Evolutionary conservation across 495 filamentous ascomycete species (phyloP), one percentile per base, ranked within the genome.

Genomic region (Rhypophila decipiens): DNA sequence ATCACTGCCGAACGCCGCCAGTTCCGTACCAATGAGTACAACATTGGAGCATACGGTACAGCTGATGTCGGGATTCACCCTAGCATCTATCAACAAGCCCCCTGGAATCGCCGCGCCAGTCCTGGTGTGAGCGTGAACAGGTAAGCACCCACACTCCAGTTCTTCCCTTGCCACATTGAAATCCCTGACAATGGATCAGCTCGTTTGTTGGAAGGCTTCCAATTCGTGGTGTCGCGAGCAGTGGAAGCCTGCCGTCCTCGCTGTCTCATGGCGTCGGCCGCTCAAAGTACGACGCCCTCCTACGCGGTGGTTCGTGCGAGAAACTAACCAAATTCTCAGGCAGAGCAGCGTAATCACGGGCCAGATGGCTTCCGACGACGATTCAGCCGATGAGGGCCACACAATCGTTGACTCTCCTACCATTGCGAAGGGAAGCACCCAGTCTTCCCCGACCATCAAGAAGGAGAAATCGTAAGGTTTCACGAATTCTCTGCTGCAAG

Each of bases 1-100:
- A 84, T 93, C 58, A 96, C 90, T 18, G 88, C 90, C 21, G 86
- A 91, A 65, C 87, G 88, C 52, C 87, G 93, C 46, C 85, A 91
- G 56, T 96, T 90, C 69, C 87, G 93, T 46, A 86, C 90, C 24
- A 89, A 91, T 36, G 94, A 98, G 69, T 97, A 96, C 63, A 95
- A 96, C 55, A 75, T 76, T 51, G 72, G 75, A 24, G 76, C 76
- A 29, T 80, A 78, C 55, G 76, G 76, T 49, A 73, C 72, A 39
- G 55, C 72, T 39, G 69, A 74, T 57, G 75, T 78, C 18, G 69
- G 73, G 13, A 66, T 75, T 46, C 66, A 66, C 42, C 73, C 75
- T 12, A 56, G 62, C 48, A 65, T 71, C 43, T 71, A 70, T 50
- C 60, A 55, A 34, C 60, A 64, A 38, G 47, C 59, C 21, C 48